Percentiles rank a stretch among this genome's conserved stretches.
These are phyloP conservation scores for Emericellopsis terricola DNA, from an alignment of 495 filamentous ascomycete species.

Conservation along the genomic window DNA sequence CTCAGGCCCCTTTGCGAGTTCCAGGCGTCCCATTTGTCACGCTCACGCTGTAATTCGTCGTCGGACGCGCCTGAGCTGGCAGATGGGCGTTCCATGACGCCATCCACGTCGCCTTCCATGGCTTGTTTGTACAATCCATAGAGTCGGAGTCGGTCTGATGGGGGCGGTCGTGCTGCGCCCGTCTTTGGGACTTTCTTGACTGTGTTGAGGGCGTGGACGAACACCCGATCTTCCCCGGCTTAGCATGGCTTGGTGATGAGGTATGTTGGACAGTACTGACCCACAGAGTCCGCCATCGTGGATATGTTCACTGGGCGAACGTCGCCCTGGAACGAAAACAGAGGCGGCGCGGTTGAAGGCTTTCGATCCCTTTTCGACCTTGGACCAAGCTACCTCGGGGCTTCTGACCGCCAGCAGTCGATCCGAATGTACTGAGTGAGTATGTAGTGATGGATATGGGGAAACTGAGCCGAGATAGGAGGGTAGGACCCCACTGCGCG, in stretches of 20 bases:
- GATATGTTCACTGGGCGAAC: too few relatives aligned
- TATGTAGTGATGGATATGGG: too few relatives aligned
- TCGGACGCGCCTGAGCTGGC: constrained; percentile 10
- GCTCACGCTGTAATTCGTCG: constrained; percentile 33
- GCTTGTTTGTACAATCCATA: constrained; percentile 98
- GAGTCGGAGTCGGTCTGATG: constrained; percentile 67
- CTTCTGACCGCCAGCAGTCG: too few relatives aligned
- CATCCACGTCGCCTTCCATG: constrained; percentile 93
- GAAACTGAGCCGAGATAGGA: too few relatives aligned
- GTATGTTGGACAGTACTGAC: constrained; percentile 12
- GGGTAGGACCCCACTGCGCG: too few relatives aligned
- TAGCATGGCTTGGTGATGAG: constrained; percentile 5
- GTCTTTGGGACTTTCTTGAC: constrained; percentile 94
- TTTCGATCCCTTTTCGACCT: not conserved
- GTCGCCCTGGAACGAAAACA: too few relatives aligned
- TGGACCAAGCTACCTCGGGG: not conserved
- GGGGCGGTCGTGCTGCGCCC: constrained; percentile 71
- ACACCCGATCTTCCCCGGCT: constrained; percentile 62
- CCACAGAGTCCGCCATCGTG: constrained; percentile 31
- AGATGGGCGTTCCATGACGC: constrained; percentile 71
- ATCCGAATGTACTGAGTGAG: too few relatives aligned
- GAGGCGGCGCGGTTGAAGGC: not conserved
- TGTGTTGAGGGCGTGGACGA: constrained; percentile 95
- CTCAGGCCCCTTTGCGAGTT: constrained; percentile 61
- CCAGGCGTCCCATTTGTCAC: constrained; percentile 79